Conservation (phyloP, 2,329 filamentous ascomycete species). For the Penicillium sp. region DNA sequence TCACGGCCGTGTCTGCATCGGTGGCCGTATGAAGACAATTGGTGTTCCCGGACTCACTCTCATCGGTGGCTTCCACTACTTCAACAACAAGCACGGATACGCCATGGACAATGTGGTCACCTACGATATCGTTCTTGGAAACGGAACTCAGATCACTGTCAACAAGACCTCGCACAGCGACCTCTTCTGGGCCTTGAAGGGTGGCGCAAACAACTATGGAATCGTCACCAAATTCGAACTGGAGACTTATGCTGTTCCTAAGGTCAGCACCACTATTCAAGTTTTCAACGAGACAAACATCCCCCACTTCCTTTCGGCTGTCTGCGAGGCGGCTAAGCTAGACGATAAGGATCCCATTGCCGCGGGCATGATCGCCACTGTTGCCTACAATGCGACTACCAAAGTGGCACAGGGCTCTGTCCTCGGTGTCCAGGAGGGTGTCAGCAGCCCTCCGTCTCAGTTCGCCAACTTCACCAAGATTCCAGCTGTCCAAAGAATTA, state of each 20-base stretch:
- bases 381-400: slow-evolving; percentile 30
- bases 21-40: slow-evolving; percentile 36
- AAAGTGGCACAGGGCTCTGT: slow-evolving; percentile 24
- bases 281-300: slow-evolving; percentile 28
- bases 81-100: slow-evolving; percentile 35
- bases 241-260: slow-evolving; percentile 23
- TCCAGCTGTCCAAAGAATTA: slow-evolving; percentile 19
- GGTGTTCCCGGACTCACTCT: slow-evolving; percentile 39
- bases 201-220: slow-evolving; percentile 37
- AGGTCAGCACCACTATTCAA: slow-evolving; percentile 38
- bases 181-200: slow-evolving; percentile 41
- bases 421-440: slow-evolving; percentile 39
- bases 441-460: slow-evolving; percentile 32
- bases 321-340: slow-evolving; percentile 25
- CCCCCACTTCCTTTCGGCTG: slow-evolving; percentile 30
- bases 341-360: slow-evolving; percentile 28
- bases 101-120: slow-evolving; percentile 35
- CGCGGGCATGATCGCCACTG: slow-evolving; percentile 35
- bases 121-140: slow-evolving; percentile 37
- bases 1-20: slow-evolving; percentile 28
- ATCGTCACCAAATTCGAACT: slow-evolving; percentile 36
- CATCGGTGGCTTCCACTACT: slow-evolving; percentile 38
- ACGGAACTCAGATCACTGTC: slow-evolving; percentile 31
- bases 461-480: slow-evolving; percentile 38
- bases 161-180: slow-evolving; percentile 25